Conservation (phyloP, 2,329 filamentous ascomycete species). For the Alternaria brassicae region DNA sequence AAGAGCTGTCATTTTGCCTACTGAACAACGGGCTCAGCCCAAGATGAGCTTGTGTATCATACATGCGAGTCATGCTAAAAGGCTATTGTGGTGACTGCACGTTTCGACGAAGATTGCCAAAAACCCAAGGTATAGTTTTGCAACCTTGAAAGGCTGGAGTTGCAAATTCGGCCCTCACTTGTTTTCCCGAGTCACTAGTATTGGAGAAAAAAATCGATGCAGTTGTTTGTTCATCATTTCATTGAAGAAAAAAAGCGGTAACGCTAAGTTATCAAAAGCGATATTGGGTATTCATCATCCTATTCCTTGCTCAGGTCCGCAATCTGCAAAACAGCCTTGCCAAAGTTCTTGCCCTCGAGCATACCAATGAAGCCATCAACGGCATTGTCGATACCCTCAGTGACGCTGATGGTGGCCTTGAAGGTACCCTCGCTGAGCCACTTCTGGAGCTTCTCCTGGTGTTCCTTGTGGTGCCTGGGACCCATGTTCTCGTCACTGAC, state of each 20-base stretch:
- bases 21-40: background rate
- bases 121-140: background rate
- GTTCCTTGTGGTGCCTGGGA: slow-evolving; percentile 70
- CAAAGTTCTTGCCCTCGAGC: slow-evolving; percentile 80
- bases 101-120: background rate
- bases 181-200: background rate
- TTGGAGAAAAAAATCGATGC: background rate
- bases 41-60: background rate
- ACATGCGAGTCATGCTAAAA: background rate
- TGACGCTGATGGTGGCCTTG: slow-evolving; percentile 72
- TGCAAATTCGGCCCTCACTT: background rate
- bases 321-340: slow-evolving; percentile 81
- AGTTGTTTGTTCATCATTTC: background rate
- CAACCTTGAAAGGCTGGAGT: background rate
- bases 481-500: slow-evolving; percentile 71
- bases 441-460: slow-evolving; percentile 76
- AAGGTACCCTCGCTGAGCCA: slow-evolving; percentile 80
- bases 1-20: background rate
- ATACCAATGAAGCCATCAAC: slow-evolving; percentile 76
- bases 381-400: slow-evolving; percentile 79
- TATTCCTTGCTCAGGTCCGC: slow-evolving; percentile 45
- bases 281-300: background rate
- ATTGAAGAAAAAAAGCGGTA: background rate
- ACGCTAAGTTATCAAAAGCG: background rate
- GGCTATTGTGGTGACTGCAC: background rate